phyloP scores from a whole-genome alignment of 306 rosid genomes.

The Quercus alba region DNA sequence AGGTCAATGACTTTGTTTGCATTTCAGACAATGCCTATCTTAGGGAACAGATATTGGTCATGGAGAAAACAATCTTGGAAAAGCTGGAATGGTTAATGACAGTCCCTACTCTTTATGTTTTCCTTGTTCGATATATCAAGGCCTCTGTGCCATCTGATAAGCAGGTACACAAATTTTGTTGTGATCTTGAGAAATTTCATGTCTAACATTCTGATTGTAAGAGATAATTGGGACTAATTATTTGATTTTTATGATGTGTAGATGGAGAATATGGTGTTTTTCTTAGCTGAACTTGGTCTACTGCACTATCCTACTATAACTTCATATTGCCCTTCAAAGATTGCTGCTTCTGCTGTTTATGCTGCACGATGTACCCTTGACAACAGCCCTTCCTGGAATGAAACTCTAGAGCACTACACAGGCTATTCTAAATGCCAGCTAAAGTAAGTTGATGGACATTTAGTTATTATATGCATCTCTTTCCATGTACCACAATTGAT shows the following conservation, averaged over 20 bases:
- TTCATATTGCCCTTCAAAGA: slow-evolving; percentile 52
- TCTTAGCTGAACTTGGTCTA: slow-evolving; percentile 73
- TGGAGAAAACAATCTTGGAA: slow-evolving; percentile 76
- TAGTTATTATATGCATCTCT: neutral
- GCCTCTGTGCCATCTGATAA: slow-evolving; percentile 60
- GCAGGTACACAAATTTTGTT: slow-evolving; percentile 34
- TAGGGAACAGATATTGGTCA: slow-evolving; percentile 54
- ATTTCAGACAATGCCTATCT: slow-evolving; percentile 75
- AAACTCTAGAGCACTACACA: slow-evolving; percentile 70
- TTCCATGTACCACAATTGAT: no score
- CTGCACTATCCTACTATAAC: slow-evolving; percentile 52
- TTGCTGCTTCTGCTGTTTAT: slow-evolving; percentile 89
- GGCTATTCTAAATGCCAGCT: slow-evolving; percentile 69
- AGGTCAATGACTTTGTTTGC: slow-evolving; percentile 85
- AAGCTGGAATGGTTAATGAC: slow-evolving; percentile 78
- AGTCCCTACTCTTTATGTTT: slow-evolving; percentile 84
- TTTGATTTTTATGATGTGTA: slow-evolving; percentile 22
- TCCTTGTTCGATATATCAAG: slow-evolving; percentile 73
- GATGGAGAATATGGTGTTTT: slow-evolving; percentile 71
- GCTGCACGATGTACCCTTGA: slow-evolving; percentile 47
- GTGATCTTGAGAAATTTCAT: neutral
- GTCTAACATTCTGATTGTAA: neutral
- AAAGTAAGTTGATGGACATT: slow-evolving; percentile 21
- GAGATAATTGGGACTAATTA: neutral
- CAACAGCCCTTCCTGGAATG: slow-evolving; percentile 50